Base-by-base conservation (phyloP, 2,329 filamentous ascomycete genomes). In the Cladosporium cucumerinum region DNA sequence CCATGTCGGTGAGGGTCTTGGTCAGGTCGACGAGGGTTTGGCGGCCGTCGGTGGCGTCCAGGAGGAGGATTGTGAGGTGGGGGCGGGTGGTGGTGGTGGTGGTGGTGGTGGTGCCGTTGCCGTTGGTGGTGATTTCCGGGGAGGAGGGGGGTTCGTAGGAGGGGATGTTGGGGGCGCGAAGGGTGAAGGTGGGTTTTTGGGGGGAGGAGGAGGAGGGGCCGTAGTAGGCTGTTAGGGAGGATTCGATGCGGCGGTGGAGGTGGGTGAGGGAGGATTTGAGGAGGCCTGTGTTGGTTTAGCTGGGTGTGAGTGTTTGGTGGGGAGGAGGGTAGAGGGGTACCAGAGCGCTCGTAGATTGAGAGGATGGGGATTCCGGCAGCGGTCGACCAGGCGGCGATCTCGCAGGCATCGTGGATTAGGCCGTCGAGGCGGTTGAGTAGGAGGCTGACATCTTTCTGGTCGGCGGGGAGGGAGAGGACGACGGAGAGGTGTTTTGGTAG, bases 21-120 rank as follows among this genome's bases (percentile, higher is more conserved):
- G 95, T 99, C 54, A 99, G 85, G 77, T 99, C 95, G 48, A 99
- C 93, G 68, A 99, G 86, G 4, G 94, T 97, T 73, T 96, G 92
- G 63, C 94, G 87, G 57, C 95, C 94, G 72, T 99, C 95, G 64
- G 94, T 90, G 43, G 88, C 87, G 16, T 92, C 96, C 59, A 99
- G 86, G 46, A 99, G 86, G 65, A 97, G 86, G 21, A 98, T 78
- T 4, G 83, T 85, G 21, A 89, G 77, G 66, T 84, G 79, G 26
- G 76, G 78, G 49, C 48, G 39, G 39, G 39, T n/a, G 18, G 18
- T n/a, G 8, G 4, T 43, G 36, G 6, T 46, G 51, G n/a, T 63
- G 16, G 70, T 67, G n/a, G 61, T 61, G 30, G 65, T 69, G 67
- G 49, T 55, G n/a, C n/a, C n/a, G n/a, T 2, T 46, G 51, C 21